Percentiles rank a stretch among this genome's conserved stretches.
Evolutionary conservation across 148 eudicot genomes (phyloP).

Genomic region (Rhododendron griersonianum): DNA sequence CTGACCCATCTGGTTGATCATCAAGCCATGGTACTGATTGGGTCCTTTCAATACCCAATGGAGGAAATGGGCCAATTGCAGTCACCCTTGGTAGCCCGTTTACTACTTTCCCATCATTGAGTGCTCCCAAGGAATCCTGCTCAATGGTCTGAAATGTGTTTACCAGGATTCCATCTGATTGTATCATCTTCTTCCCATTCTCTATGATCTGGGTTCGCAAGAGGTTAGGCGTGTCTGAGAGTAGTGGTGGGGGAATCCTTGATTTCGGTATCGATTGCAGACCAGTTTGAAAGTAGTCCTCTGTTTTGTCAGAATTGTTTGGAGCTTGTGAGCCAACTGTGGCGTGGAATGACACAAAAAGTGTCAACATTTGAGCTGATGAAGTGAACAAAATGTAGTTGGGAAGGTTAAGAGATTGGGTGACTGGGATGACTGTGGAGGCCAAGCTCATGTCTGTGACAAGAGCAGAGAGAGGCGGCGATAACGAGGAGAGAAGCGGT

Average conservation of each 20-base stretch:
- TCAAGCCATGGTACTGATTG: conserved; percentile 14
- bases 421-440: conserved; percentile 14
- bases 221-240: conserved; percentile 3
- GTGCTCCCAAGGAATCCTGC: conserved; percentile 19
- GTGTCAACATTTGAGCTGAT: conserved; percentile 4
- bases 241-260: conserved; percentile 17
- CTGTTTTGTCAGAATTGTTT: background rate
- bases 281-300: background rate
- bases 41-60: conserved; percentile 1
- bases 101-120: conserved; percentile 11
- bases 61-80: conserved; percentile 21
- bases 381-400: conserved; percentile 3
- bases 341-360: conserved; percentile 1
- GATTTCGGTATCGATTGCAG: conserved; percentile 3
- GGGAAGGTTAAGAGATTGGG: background rate
- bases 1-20: conserved; percentile 14
- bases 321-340: background rate
- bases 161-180: conserved; percentile 16
- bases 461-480: conserved; percentile 7
- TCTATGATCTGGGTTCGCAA: background rate
- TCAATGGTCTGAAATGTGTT: conserved; percentile 24
- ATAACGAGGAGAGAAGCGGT: background rate
- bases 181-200: conserved; percentile 5
- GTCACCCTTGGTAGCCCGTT: conserved; percentile 12
- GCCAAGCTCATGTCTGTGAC: conserved; percentile 19